Evolutionary conservation across 2,329 filamentous ascomycete genomes (phyloP).

Genomic region (Penicillium sp.): DNA sequence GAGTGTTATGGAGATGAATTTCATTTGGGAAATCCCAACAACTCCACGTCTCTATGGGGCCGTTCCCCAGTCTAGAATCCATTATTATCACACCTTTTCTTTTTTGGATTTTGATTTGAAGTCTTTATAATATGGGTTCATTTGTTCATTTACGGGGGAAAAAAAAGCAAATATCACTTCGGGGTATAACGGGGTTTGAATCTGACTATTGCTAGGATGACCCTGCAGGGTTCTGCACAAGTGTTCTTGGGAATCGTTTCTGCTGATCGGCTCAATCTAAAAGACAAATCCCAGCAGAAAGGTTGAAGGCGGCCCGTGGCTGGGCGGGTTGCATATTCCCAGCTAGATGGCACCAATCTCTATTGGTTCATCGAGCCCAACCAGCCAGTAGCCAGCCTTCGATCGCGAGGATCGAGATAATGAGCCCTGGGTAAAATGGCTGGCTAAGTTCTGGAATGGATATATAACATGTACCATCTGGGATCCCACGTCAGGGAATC

Average conservation of each 20-base stretch:
- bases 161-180: background rate
- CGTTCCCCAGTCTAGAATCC: conserved; percentile 9
- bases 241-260: background rate
- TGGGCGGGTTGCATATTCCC: conserved; percentile 28
- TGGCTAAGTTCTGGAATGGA: background rate
- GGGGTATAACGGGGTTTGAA: background rate
- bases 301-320: conserved; percentile 21
- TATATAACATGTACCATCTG: background rate
- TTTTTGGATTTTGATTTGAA: background rate
- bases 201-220: background rate
- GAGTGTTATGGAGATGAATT: background rate
- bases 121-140: background rate
- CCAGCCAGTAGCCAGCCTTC: background rate
- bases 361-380: conserved; percentile 28
- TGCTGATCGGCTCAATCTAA: background rate
- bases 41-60: conserved; percentile 20
- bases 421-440: background rate
- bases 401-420: conserved; percentile 3
- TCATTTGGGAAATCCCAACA: conserved; percentile 7
- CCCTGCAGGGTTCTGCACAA: background rate
- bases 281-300: conserved; percentile 14
- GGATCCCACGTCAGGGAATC: background rate
- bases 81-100: background rate
- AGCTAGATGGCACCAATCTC: conserved; percentile 27
- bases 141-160: background rate